Evolutionary conservation across 345 rosid genomes (phyloP).

Genomic region (Syzygium aromaticum): DNA sequence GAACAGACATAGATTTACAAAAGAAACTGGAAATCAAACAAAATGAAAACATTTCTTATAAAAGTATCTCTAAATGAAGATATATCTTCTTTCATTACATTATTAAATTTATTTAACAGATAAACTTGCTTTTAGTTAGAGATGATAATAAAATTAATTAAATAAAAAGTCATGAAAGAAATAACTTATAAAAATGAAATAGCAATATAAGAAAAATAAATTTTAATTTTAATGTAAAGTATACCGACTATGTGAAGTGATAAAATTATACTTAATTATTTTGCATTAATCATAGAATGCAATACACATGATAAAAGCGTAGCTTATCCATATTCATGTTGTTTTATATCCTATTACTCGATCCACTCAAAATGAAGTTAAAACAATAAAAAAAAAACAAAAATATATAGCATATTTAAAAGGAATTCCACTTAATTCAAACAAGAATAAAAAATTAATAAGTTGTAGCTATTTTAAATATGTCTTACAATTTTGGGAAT

Average conservation of each 20-base stretch:
- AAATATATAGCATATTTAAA: background rate
- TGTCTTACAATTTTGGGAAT: background rate
- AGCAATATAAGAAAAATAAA: background rate
- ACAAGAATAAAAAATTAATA: background rate
- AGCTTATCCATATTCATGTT: background rate
- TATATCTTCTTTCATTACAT: background rate
- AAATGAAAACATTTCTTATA: background rate
- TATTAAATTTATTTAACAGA: background rate
- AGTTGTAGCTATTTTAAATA: background rate
- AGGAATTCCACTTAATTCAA: background rate
- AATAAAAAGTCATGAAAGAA: background rate
- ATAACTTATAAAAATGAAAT: background rate
- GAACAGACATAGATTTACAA: background rate
- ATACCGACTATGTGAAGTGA: background rate
- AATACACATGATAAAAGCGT: background rate
- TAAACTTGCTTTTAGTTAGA: background rate
- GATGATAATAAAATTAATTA: background rate
- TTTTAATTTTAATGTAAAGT: background rate
- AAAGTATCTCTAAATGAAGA: background rate
- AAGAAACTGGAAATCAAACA: background rate
- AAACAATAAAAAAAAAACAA: background rate
- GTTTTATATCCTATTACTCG: background rate
- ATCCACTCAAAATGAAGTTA: background rate
- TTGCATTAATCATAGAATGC: background rate
- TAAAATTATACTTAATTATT: background rate